These are phyloP conservation scores for Curvularia spicifera DNA, from an alignment of 2,329 filamentous ascomycete genomes.

Conservation along the genomic window DNA sequence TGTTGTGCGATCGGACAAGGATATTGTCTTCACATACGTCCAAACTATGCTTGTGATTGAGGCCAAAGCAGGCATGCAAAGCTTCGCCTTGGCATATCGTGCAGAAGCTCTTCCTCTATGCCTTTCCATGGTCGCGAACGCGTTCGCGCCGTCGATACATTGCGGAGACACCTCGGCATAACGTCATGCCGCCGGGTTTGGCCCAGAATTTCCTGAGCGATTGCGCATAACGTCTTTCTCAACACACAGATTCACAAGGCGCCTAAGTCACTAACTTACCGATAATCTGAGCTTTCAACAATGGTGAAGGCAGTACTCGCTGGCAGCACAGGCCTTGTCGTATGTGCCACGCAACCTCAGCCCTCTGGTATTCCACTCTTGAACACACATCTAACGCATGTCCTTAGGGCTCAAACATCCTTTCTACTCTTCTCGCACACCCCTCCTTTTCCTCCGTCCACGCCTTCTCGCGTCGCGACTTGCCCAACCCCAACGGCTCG, in stretches of 20 bases:
- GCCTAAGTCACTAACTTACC: background rate
- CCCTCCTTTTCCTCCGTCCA: conserved; percentile 61
- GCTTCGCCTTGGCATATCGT: no score
- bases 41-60: background rate
- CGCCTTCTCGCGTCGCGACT: conserved; percentile 71
- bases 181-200: background rate
- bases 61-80: background rate
- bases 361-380: no score
- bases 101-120: no score
- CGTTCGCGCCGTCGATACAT: background rate
- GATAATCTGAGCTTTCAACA: background rate
- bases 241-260: background rate
- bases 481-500: conserved; percentile 56
- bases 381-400: background rate
- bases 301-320: conserved; percentile 63
- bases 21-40: background rate
- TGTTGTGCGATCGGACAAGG: background rate
- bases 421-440: conserved; percentile 65
- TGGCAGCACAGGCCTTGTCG: conserved; percentile 70
- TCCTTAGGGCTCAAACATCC: conserved; percentile 73
- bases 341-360: conserved; percentile 34
- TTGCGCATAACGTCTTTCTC: background rate
- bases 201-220: background rate
- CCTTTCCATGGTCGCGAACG: background rate
- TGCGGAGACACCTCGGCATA: background rate